Evolutionary conservation across 2,329 filamentous ascomycete species (phyloP).

Genomic region (Orbilia javanica): DNA sequence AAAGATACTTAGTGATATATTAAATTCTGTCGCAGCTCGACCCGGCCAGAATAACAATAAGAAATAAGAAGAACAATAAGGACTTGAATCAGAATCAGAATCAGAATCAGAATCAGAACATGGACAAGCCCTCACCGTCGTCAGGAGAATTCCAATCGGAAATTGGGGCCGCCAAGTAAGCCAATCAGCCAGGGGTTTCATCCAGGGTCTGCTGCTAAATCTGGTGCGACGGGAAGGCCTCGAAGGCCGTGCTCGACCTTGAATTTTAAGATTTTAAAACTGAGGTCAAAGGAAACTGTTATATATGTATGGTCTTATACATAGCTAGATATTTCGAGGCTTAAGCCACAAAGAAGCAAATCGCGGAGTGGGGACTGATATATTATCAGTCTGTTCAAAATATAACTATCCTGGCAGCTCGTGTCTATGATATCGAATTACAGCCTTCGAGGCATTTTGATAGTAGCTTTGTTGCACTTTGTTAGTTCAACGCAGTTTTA

Average conservation of each 20-base stretch:
- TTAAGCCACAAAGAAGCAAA: neutral
- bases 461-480: too few relatives aligned
- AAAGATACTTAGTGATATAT: too few relatives aligned
- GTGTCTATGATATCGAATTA: too few relatives aligned
- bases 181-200: conserved; percentile 54
- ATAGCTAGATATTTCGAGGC: neutral
- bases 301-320: neutral
- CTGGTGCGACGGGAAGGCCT: neutral
- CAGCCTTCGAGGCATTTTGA: too few relatives aligned
- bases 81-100: neutral
- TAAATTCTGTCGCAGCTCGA: neutral
- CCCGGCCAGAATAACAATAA: neutral
- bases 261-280: conserved; percentile 6
- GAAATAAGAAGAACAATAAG: too few relatives aligned
- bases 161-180: conserved; percentile 53
- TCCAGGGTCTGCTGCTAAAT: conserved; percentile 18
- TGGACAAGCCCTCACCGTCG: neutral
- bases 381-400: too few relatives aligned
- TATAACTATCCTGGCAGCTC: too few relatives aligned
- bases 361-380: neutral
- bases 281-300: neutral
- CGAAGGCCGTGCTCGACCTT: neutral
- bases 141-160: conserved; percentile 47
- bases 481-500: too few relatives aligned
- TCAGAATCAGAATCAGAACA: too few relatives aligned